Conservation (phyloP, 805 yeast species). For the Starmerella davenportii region DNA sequence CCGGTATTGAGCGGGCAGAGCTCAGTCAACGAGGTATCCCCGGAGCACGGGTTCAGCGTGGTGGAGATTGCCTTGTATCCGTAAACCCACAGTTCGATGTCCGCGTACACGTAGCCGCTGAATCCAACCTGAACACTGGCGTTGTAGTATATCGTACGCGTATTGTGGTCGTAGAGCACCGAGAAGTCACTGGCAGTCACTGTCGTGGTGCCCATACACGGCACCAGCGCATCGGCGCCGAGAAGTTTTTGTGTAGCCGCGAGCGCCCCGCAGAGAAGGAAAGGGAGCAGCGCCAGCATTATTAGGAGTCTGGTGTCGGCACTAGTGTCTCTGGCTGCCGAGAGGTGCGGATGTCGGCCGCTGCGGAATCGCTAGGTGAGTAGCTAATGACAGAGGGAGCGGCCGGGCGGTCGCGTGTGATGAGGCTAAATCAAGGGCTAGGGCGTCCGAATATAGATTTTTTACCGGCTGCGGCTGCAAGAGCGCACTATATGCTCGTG, state of each 20-base stretch:
- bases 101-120: conserved; percentile 47
- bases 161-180: conserved; percentile 59
- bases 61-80: conserved; percentile 55
- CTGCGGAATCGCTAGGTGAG: too few relatives aligned
- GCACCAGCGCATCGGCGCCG: conserved; percentile 59
- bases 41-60: conserved; percentile 41
- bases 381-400: too few relatives aligned
- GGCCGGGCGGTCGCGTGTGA: background rate
- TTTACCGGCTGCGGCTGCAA: too few relatives aligned
- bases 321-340: too few relatives aligned
- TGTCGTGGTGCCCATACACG: conserved; percentile 65
- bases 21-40: conserved; percentile 46
- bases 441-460: too few relatives aligned
- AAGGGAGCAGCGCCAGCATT: conserved; percentile 2
- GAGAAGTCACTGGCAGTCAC: conserved; percentile 57
- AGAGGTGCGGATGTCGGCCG: too few relatives aligned
- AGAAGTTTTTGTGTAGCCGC: conserved; percentile 7
- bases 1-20: conserved; percentile 85
- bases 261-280: conserved; percentile 1
- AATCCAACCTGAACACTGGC: conserved; percentile 54
- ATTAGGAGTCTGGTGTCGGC: too few relatives aligned
- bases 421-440: background rate
- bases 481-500: too few relatives aligned
- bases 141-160: conserved; percentile 46
- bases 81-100: conserved; percentile 62